Evolutionary conservation across 495 filamentous ascomycete genomes (phyloP), one percentile per base, ranked within the genome.

Genomic region (Tuber aestivum): DNA sequence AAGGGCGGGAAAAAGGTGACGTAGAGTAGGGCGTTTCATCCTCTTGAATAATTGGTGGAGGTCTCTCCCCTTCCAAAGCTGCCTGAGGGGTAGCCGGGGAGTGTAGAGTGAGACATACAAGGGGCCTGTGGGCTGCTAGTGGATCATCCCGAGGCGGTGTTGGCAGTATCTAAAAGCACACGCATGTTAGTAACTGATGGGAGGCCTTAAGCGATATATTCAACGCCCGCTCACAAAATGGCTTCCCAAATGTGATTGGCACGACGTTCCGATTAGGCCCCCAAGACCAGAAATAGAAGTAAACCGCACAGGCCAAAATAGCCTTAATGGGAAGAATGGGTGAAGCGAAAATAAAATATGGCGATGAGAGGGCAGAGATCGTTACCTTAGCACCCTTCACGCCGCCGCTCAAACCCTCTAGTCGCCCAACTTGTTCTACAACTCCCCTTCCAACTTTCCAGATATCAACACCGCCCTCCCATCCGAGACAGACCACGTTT

Each of bases 381-480:
- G 68, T 42, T 81, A 83, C 82, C 82, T 83, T 83, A 70, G 79
- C 82, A 78, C 81, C 76, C 69, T 77, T 83, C 41, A 83, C 82
- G 35, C 79, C 76, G 41, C 82, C 82, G 32, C 74, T 72, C 32
- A 83, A 74, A 45, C 82, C 82, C 41, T 83, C 81, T 41, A 83
- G 69, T 74, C 81, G 77, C 16, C 82, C 82, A 38, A 83, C 73
- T n/a, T 77, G 76, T 14, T 83, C 82, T 37, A 83, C 41, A 44
- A 78, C 75, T 12, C 79, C 78, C 70, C 78, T 75, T 42, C 81
- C 82, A 70, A 83, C 71, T 41, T 73, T 78, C 82, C 81, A 83
- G 27, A 83, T 65, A 75, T 83, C 82, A 32, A 83, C 73, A 38
- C 82, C 82, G 18, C 82, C 82, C 70, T 83, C 81, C 76, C 79